Base-by-base conservation (phyloP, 768 basidiomycete genomes). In the Gloeopeniophorella convolvens region DNA sequence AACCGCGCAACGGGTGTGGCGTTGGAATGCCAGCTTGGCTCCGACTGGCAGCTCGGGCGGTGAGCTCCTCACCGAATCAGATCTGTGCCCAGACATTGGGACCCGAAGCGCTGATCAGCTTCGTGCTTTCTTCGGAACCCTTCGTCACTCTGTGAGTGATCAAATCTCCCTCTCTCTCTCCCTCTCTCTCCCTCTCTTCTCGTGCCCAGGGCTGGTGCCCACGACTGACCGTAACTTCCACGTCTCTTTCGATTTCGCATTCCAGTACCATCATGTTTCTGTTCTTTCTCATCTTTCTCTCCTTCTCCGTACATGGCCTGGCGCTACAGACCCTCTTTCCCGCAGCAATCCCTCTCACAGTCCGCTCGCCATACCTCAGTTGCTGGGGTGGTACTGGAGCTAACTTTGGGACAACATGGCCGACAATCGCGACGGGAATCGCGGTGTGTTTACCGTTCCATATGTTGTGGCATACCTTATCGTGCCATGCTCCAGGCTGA, bases 301-400 rank as follows among this genome's bases (percentile, higher is more conserved):
- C 3, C 44, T 31, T 30, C 43, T 12, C n/a, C 3, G 7, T 16
- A 10, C 27, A n/a, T n/a, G 50, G 26, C 20, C 34, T 4, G 20
- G 44, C 53, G 2, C 46, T 36, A 32, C 47, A 53, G 24, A 26
- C 59, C 0, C 41, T 60, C 51, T 55, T 55, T 23, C 63, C 63
- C 6, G 40, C 57, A 10, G 50, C 55, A 33, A 35, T 62, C 32
- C 64, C 64, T 27, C 55, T 65, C 16, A 53, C 59, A 15, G 56
- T 63, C n/a, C 58, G 62, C n/a, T 61, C 62, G 7, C 62, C 64
- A 13, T 62, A 61, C 43, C 42, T 63, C 23, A 61, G 48, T 15
- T 49, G 43, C 32, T 65, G 63, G 63, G 30, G 45, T 11, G 13
- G n/a, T 4, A 30, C 46, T 3, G 47, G 37, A 9, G 36, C 42